Evolutionary conservation across 163 green algal genomes (phyloP), one percentile per base, ranked within the genome.

Genomic region (Smithsoniella earleae): DNA sequence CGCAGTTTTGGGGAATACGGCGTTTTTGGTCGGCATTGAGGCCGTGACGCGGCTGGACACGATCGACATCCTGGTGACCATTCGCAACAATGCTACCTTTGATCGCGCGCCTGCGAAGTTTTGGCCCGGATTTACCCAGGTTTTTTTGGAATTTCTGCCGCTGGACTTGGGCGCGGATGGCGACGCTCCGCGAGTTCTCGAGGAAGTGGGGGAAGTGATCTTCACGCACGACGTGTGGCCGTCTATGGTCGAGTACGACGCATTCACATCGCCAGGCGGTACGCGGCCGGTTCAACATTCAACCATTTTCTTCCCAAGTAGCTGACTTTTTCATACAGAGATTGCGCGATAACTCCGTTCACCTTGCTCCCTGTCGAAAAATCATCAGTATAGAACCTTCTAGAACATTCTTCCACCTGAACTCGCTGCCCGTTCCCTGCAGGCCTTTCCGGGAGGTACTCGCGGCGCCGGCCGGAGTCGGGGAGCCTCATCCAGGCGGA

Each of bases 181-280:
- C 49, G 13, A 25, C 6, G 49, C 49, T 25, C 6, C 6, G 25
- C 25, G 25, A 6, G 49, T 18, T 27, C 8, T 64, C 6, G 49
- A 25, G 25, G 49, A 64, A 13, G 25, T 27, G 25, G 49, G 49
- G 6, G 13, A 6, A 6, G 49, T 64, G 6, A 25, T 13, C 25
- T 64, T 64, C 49, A 64, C 33, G 49, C 49, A 64, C 33, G 49
- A 64, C 8, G 49, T 64, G 49, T 64, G 49, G 49, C 49, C 49
- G 49, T 36, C 31, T 25, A 64, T 36, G 49, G 49, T 64, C 25
- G 13, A 25, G 49, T 64, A 64, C 33, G 49, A 64, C 8, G 49
- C 49, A 27, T 64, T 64, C 49, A 64, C 49, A 0, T 25, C 31
- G 25, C 25, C 49, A 6, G 8, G 6, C 8, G 49, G 49, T 64